Conservation (phyloP, 768 basidiomycete species). For the Russula earlei region DNA sequence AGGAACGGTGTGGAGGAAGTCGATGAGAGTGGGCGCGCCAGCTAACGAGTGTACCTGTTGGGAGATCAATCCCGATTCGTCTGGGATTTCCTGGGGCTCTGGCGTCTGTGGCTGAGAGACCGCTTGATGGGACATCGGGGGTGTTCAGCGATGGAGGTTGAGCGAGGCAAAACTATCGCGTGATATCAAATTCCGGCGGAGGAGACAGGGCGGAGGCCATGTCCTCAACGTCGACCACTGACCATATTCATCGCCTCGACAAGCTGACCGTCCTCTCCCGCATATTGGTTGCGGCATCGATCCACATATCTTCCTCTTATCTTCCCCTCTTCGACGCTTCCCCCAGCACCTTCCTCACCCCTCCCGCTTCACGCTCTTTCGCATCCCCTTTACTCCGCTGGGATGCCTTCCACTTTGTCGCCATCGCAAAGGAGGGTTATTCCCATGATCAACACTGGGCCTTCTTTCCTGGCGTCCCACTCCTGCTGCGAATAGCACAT, state of each 20-base stretch:
- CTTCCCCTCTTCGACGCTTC: slow-evolving; percentile 19
- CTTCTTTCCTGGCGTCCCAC: slow-evolving; percentile 66
- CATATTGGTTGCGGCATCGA: neutral
- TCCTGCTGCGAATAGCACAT: slow-evolving; percentile 35
- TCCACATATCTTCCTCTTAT: slow-evolving; percentile 8
- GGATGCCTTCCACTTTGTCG: slow-evolving; percentile 79
- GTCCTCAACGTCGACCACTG: neutral
- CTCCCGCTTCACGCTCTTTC: slow-evolving; percentile 3
- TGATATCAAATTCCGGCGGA: neutral
- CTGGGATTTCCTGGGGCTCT: neutral
- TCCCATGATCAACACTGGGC: slow-evolving; percentile 79
- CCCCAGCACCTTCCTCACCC: slow-evolving; percentile 1
- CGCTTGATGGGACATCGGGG: neutral
- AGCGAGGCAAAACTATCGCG: no score
- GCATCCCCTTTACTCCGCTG: slow-evolving; percentile 52
- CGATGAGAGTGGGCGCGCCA: slow-evolving; percentile 22
- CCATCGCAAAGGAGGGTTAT: slow-evolving; percentile 52
- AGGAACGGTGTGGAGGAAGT: slow-evolving; percentile 53
- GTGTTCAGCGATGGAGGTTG: no score
- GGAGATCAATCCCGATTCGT: neutral
- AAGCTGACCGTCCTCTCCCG: slow-evolving; percentile 11
- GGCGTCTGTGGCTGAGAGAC: slow-evolving; percentile 5
- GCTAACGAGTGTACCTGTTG: slow-evolving; percentile 4
- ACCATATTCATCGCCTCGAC: slow-evolving; percentile 14
- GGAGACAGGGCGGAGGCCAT: no score